Evolutionary conservation across 2,329 filamentous ascomycete genomes (phyloP).

Genomic region (Sclerotinia trifoliorum): DNA sequence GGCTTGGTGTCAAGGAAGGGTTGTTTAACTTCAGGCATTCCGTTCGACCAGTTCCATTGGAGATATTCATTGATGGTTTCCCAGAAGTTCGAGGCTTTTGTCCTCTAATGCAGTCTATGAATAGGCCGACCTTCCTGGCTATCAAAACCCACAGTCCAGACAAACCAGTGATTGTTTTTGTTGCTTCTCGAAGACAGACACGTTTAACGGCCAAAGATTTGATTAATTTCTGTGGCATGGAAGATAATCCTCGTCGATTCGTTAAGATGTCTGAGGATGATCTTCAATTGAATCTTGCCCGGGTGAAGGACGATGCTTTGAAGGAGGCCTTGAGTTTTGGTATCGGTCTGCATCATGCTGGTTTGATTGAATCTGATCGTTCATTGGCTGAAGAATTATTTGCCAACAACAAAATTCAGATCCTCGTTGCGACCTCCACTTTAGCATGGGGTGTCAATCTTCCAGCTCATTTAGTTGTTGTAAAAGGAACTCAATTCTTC

Average conservation of each 20-base stretch:
- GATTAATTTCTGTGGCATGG: conserved; percentile 97
- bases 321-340: conserved; percentile 95
- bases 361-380: conserved; percentile 90
- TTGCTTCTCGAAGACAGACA: conserved; percentile 91
- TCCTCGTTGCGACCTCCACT: conserved; percentile 83
- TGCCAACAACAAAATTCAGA: conserved; percentile 96
- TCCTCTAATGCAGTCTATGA: conserved; percentile 98
- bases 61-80: conserved; percentile 97
- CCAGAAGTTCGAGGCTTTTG: conserved; percentile 94
- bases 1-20: conserved; percentile 93
- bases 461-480: conserved; percentile 92
- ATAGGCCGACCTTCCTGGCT: conserved; percentile 90
- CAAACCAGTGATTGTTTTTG: conserved; percentile 97
- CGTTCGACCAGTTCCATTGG: conserved; percentile 90
- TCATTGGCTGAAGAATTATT: conserved; percentile 93
- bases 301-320: conserved; percentile 90
- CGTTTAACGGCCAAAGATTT: conserved; percentile 92
- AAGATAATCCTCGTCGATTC: conserved; percentile 93
- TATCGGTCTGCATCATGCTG: conserved; percentile 95
- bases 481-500: conserved; percentile 97
- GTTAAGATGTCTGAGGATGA: conserved; percentile 94
- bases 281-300: conserved; percentile 77
- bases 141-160: conserved; percentile 95
- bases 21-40: conserved; percentile 98
- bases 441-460: conserved; percentile 98